Evolutionary conservation across 352 stramenopile genomes (phyloP), one percentile per base, ranked within the genome.

Genomic region (Thraustochytrium sp.): DNA sequence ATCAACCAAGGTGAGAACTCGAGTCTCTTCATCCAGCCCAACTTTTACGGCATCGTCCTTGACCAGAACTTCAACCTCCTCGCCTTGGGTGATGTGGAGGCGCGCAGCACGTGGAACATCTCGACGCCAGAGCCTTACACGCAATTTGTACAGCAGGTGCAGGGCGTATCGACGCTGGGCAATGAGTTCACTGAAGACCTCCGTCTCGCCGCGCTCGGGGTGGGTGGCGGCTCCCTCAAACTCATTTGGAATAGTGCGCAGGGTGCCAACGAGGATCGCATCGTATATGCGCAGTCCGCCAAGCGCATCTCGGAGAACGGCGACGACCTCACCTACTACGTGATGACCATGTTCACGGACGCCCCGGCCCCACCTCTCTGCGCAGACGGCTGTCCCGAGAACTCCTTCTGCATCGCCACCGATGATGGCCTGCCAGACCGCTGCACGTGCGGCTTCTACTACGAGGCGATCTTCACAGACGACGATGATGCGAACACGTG

Each of bases 361-460:
- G 59, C 26, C 9, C 18, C 59, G 23, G 59, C 59, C 8, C 59
- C 59, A 11, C 8, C 59, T 11, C 40, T 72, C 9, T 44, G 40
- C 31, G 9, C 59, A 3, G 59, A 44, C 16, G 59, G 59, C 34
- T 72, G 59, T 44, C 59, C 59, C 16, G n/a, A 4, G 8, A 49
- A 72, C 46, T 11, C 59, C 26, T 72, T 44, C 26, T 44, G 59
- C 40, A 49, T 46, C 11, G 8, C 9, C 40, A 21, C 8, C 40
- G 26, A 46, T 72, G 59, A 72, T 44, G 59, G 59, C 21, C 9
- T 72, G 2, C 59, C 59, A 11, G 59, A n/a, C 2, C 29, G 59
- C 16, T 72, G 59, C 59, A 31, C 42, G 59, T 72, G 59, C 36
- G 59, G 59, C 42, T 72, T 72, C 36, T 72, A 72, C 59, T 72